Percentiles rank a stretch among this genome's conserved stretches.
phyloP scores from a whole-genome alignment of 2,329 filamentous ascomycete genomes.

The Aspergillus versicolor region DNA sequence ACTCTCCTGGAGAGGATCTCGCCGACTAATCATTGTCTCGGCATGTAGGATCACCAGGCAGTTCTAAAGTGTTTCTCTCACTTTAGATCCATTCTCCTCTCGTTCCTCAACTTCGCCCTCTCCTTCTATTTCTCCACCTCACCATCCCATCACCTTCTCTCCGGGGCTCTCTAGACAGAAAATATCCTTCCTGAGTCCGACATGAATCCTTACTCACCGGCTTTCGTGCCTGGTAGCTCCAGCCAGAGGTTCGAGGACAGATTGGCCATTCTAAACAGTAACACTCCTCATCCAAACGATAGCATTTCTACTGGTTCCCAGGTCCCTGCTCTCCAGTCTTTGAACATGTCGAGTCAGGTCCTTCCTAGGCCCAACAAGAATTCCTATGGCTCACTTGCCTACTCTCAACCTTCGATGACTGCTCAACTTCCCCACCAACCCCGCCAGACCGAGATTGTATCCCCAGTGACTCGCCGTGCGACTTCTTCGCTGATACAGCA shows the following conservation, averaged over 20 bases:
- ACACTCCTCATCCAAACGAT: neutral
- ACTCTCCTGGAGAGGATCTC: neutral
- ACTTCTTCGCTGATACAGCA: neutral
- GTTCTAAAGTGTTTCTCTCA: neutral
- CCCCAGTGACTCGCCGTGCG: slow-evolving; percentile 2
- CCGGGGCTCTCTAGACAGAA: neutral
- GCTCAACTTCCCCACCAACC: neutral
- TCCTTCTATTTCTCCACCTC: neutral
- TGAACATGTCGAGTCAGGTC: neutral
- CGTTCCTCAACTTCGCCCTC: neutral
- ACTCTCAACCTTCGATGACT: neutral
- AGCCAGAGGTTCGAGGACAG: slow-evolving; percentile 1
- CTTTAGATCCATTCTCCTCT: neutral
- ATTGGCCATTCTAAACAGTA: neutral
- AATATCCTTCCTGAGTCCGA: neutral
- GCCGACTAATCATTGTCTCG: neutral
- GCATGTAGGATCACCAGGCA: neutral
- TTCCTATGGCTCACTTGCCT: neutral
- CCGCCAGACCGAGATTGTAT: neutral
- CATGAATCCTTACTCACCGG: slow-evolving; percentile 9
- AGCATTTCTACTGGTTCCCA: neutral
- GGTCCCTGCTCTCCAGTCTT: neutral
- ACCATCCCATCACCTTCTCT: neutral
- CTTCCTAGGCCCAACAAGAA: neutral
- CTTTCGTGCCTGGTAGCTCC: slow-evolving; percentile 1